These are phyloP conservation scores for Leptographium galeiforme DNA, from an alignment of 2,329 filamentous ascomycete genomes.

Conservation along the genomic window DNA sequence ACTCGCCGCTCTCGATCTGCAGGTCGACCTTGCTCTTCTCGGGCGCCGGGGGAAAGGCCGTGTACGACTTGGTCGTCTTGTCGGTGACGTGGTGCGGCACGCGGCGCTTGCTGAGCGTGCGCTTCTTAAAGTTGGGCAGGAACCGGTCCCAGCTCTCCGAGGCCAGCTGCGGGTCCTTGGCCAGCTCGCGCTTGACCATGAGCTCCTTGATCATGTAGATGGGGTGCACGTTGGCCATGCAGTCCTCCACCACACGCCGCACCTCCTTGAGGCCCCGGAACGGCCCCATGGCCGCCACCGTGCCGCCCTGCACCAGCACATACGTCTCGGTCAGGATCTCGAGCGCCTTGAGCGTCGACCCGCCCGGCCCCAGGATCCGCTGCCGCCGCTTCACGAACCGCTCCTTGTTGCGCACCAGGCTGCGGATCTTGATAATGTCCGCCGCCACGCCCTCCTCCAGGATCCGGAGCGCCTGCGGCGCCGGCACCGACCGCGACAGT, in stretches of 20 bases:
- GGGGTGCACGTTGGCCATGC: constrained; percentile 93
- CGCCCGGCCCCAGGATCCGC: constrained; percentile 80
- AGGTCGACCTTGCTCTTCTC: constrained; percentile 99
- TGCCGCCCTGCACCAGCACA: constrained; percentile 92
- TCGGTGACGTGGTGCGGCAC: constrained; percentile 78
- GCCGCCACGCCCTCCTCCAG: constrained; percentile 67
- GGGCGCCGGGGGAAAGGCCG: constrained; percentile 88
- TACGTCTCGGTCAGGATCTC: constrained; percentile 86
- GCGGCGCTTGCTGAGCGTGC: constrained; percentile 70
- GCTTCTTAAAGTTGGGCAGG: constrained; percentile 93
- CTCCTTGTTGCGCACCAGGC: constrained; percentile 83
- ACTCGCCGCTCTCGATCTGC: constrained; percentile 96
- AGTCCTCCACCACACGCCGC: constrained; percentile 79
- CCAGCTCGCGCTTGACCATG: constrained; percentile 73
- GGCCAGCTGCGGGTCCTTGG: constrained; percentile 67
- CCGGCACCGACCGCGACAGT: constrained; percentile 79
- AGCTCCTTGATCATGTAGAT: constrained; percentile 69
- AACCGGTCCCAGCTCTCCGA: constrained; percentile 93
- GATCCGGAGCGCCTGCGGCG: constrained; percentile 86
- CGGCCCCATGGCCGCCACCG: constrained; percentile 76
- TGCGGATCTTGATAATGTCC: constrained; percentile 93
- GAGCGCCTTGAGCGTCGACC: constrained; percentile 84
- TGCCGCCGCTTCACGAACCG: constrained; percentile 91
- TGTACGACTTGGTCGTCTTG: constrained; percentile 90
- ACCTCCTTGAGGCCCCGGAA: constrained; percentile 92